Base-by-base conservation (phyloP, 75 land plant genomes). In the Pinus albicaulis region DNA sequence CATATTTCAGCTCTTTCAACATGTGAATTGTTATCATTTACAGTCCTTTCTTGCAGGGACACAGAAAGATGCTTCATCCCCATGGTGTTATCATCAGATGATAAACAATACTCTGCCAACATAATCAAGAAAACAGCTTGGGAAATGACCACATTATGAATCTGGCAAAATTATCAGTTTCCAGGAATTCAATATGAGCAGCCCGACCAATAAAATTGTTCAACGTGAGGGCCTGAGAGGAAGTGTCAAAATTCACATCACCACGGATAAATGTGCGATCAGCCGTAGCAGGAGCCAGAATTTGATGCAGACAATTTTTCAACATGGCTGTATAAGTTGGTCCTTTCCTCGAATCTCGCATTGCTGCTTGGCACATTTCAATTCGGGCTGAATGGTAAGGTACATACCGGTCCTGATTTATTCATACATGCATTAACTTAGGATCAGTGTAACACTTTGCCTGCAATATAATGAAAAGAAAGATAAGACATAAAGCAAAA, bases 101-200 rank as follows among this genome's bases (percentile, higher is more conserved):
- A 41, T 68, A 38, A 44, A 8, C 14, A 41, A 36, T 68, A 68
- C 8, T 41, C 71, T 41, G 38, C 48, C 14, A 68, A 68, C 10
- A 20, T n/a, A 59, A 72, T 77, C 72, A 81, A 13, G 74, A 72
- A 72, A 94, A 94, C 24, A 87, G 71, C 12, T 92, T 83, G 0
- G 86, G 87, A 76, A 90, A 94, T 0, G 97, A 87, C 92, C 97
- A 94, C 91, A 94, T 88, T 24, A 94, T 80, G 77, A 94, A 92
- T 65, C 78, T 86, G 25, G 84, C 88, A 90, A 86, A 94, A 28
- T 82, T 72, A 75, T 90, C 90, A 20, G 89, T 83, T 73, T 94
- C 97, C 20, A 94, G 82, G 58, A 94, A 94, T 83, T 94, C 97
- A 22, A 94, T 94, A 77, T 94, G 97, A 53, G 97, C 97, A 57